Conservation (phyloP, 768 basidiomycete species). For the Lyophyllum atratum region DNA sequence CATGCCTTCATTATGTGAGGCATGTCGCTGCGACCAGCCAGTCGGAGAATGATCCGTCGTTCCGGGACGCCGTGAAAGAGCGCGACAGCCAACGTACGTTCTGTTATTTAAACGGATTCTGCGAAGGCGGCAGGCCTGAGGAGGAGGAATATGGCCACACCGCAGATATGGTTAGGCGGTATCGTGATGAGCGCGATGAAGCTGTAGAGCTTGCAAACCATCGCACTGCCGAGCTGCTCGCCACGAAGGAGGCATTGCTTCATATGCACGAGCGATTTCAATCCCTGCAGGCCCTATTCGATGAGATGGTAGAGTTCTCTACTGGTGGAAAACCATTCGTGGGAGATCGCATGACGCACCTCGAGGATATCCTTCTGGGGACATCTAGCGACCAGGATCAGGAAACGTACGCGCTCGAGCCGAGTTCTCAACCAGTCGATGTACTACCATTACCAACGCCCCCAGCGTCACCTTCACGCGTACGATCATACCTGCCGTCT, state of each 20-base stretch:
- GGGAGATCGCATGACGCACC: not conserved
- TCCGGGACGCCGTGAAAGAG: constrained; percentile 13
- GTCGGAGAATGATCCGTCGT: constrained; percentile 7
- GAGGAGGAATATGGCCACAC: not conserved
- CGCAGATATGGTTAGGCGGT: constrained; percentile 13
- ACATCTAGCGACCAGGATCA: not conserved
- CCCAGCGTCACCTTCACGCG: not conserved
- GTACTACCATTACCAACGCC: not conserved
- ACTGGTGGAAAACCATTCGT: not conserved
- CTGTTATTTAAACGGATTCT: constrained; percentile 13
- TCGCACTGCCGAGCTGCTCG: constrained; percentile 14
- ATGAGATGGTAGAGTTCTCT: constrained; percentile 1
- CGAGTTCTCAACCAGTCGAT: not conserved
- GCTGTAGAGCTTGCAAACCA: constrained; percentile 9
- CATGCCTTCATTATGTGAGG: constrained; percentile 16
- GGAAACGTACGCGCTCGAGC: not conserved
- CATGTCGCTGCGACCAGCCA: constrained; percentile 14
- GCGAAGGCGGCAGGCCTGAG: constrained; percentile 15
- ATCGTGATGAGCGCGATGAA: constrained; percentile 24
- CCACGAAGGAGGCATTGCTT: constrained; percentile 18
- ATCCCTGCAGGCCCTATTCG: constrained; percentile 17
- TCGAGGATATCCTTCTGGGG: not conserved
- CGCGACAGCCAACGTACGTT: constrained; percentile 13
- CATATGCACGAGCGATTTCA: constrained; percentile 22
- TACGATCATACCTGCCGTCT: not conserved